These are phyloP conservation scores for Fragaria iinumae DNA, from an alignment of 306 rosid genomes.

Conservation along the genomic window DNA sequence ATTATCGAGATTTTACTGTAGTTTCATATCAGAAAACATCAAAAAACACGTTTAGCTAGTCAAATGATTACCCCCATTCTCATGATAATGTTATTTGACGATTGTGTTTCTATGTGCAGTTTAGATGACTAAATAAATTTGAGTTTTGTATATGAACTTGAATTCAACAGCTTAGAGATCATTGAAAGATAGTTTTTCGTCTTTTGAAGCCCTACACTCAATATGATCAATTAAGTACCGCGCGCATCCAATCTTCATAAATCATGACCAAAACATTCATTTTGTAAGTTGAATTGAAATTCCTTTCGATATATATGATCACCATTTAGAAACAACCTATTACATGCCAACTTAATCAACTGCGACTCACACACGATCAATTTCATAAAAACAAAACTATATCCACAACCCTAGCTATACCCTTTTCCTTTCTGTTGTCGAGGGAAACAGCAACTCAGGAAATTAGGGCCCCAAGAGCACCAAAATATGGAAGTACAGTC, in stretches of 20 bases:
- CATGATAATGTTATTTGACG: not conserved
- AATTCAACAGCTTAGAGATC: not conserved
- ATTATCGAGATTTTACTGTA: too few relatives aligned
- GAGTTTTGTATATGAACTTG: not conserved
- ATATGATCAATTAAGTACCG: not conserved
- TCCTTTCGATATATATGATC: not conserved
- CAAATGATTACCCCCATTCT: not conserved
- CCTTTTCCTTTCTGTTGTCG: not conserved
- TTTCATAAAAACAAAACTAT: not conserved
- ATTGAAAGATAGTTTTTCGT: too few relatives aligned
- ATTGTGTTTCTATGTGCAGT: not conserved
- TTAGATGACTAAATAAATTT: not conserved
- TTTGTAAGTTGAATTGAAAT: not conserved
- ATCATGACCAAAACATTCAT: not conserved
- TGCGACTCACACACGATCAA: not conserved
- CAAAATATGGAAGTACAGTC: not conserved
- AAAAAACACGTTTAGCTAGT: not conserved
- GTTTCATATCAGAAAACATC: not conserved
- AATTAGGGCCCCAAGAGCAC: not conserved
- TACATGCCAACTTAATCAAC: not conserved
- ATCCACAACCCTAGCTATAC: not conserved
- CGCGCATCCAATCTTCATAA: not conserved
- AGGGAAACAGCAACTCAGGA: not conserved
- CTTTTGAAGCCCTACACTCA: not conserved
- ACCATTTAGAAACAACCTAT: not conserved